These are phyloP conservation scores for Populus trichocarpa DNA, from an alignment of 441 rosid species.

Conservation along the genomic window DNA sequence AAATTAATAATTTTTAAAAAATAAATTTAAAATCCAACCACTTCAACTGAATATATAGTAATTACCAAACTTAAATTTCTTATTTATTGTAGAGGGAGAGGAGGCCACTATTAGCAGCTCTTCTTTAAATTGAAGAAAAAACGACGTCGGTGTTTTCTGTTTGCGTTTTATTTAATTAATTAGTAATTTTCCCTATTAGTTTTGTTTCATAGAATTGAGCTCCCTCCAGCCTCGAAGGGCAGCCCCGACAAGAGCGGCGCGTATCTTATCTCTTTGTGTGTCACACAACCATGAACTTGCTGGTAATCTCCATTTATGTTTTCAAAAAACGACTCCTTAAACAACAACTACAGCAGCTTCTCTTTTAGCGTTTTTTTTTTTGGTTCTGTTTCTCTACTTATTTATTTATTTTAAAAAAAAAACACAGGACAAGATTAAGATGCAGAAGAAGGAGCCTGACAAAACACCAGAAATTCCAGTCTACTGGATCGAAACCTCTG, in stretches of 20 bases:
- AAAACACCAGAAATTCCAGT: constrained; percentile 38
- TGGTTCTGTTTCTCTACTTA: neutral
- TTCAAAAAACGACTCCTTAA: neutral
- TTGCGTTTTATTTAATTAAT: neutral
- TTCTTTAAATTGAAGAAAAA: neutral
- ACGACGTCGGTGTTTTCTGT: neutral
- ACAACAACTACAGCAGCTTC: neutral
- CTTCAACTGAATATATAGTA: too few species aligned
- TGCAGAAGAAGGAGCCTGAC: constrained; percentile 51
- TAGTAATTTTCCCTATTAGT: neutral
- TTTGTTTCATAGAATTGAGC: neutral
- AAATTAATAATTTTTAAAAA: too few species aligned
- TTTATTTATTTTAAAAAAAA: neutral
- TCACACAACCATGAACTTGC: constrained; percentile 17
- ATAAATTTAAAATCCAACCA: too few species aligned
- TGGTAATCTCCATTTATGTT: constrained; percentile 14
- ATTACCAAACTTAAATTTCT: too few species aligned
- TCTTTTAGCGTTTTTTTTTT: constrained; percentile 4
- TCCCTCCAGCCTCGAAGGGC: neutral
- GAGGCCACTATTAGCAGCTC: too few species aligned
- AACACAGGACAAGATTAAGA: constrained; percentile 48
- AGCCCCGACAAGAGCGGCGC: neutral
- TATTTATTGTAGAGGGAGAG: too few species aligned
- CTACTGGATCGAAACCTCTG: constrained; percentile 71
- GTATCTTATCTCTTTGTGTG: neutral